These are phyloP conservation scores for Aspergillus leporis DNA, from an alignment of 495 filamentous ascomycete species.

Conservation along the genomic window DNA sequence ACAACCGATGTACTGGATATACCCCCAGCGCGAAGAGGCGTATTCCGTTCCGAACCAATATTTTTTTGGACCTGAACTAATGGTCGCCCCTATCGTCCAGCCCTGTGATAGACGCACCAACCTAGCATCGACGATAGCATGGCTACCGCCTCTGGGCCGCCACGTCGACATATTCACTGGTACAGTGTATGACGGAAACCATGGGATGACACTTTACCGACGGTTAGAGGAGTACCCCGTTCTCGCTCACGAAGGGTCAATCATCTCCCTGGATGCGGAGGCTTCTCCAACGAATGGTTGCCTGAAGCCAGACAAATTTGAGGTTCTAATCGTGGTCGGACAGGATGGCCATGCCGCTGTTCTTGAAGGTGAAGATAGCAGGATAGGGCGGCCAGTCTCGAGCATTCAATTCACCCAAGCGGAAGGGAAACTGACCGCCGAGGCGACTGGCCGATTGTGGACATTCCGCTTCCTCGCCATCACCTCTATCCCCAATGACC, in stretches of 20 bases:
- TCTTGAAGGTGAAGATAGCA: conserved; percentile 30
- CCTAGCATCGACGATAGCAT: conserved; percentile 42
- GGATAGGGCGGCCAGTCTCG: conserved; percentile 1
- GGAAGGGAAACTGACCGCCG: conserved; percentile 2
- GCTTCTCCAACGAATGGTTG: conserved; percentile 41
- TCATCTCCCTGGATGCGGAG: conserved; percentile 49
- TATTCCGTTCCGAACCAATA: conserved; percentile 55
- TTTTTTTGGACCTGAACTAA: conserved; percentile 52
- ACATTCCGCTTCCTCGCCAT: conserved; percentile 20
- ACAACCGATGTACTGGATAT: conserved; percentile 62
- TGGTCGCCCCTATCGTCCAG: conserved; percentile 53
- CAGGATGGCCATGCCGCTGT: conserved; percentile 47
- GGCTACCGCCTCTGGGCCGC: conserved; percentile 48
- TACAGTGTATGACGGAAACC: conserved; percentile 52
- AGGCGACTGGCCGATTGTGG: conserved; percentile 7
- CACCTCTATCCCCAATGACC: conserved; percentile 27
- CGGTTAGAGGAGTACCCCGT: conserved; percentile 46
- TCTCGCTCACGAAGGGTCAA: conserved; percentile 53
- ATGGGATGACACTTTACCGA: conserved; percentile 47
- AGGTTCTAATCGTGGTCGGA: conserved; percentile 54
- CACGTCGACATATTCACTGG: conserved; percentile 54
- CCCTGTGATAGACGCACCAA: conserved; percentile 40
- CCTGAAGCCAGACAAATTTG: conserved; percentile 36
- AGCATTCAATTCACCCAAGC: conserved; percentile 9
- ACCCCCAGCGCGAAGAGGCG: conserved; percentile 44